Evolutionary conservation across 2,329 filamentous ascomycete species (phyloP).

Genomic region (Periconia digitata): DNA sequence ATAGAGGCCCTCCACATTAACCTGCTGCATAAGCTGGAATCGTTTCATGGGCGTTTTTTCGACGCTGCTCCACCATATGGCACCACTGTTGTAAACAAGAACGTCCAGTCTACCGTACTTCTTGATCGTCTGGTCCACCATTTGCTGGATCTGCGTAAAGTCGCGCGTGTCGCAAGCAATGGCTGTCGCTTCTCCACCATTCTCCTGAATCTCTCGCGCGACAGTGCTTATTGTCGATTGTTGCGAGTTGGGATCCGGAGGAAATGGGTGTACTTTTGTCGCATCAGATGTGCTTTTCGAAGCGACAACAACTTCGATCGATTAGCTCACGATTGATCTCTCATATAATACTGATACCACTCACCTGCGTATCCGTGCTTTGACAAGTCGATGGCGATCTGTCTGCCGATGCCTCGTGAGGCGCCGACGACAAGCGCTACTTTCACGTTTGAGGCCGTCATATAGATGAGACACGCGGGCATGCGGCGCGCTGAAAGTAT

Average conservation of each 20-base stretch:
- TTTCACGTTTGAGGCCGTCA: conserved; percentile 34
- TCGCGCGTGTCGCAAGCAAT: conserved; percentile 71
- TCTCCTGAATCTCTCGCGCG: conserved; percentile 68
- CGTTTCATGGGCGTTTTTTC: conserved; percentile 71
- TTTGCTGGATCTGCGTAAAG: conserved; percentile 59
- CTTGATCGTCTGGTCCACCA: conserved; percentile 61
- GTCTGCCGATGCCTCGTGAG: conserved; percentile 77
- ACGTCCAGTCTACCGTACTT: conserved; percentile 69
- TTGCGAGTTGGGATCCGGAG: conserved; percentile 74
- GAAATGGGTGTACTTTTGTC: conserved; percentile 59
- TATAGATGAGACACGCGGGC: conserved; percentile 1
- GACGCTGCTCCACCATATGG: conserved; percentile 81
- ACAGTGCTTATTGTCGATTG: conserved; percentile 81
- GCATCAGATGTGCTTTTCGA: conserved; percentile 74
- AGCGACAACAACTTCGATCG: conserved; percentile 69
- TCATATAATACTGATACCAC: conserved; percentile 3
- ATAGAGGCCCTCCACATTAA: conserved; percentile 69
- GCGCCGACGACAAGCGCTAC: conserved; percentile 75
- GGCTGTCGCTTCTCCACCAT: conserved; percentile 65
- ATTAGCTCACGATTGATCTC: conserved; percentile 5
- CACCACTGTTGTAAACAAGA: conserved; percentile 79
- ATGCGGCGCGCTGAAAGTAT: neutral
- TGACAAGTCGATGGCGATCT: conserved; percentile 77
- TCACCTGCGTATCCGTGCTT: conserved; percentile 69
- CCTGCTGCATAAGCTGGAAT: conserved; percentile 63